phyloP scores from a whole-genome alignment of 116 monocot species.

The Trichopus zeylanicus region DNA sequence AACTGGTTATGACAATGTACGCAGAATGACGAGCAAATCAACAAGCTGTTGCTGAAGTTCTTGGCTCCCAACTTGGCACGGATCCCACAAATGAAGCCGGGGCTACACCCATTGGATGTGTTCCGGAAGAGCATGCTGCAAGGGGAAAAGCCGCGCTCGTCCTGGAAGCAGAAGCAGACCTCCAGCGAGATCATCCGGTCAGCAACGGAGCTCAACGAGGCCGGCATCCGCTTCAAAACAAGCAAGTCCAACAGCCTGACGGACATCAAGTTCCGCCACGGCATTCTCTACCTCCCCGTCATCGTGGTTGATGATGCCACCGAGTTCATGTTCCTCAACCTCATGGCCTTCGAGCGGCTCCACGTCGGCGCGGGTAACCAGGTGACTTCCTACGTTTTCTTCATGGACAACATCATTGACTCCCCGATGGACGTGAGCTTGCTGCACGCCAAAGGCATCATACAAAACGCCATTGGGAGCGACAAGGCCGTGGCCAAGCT shows the following conservation, averaged over 20 bases:
- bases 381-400: constrained; percentile 40
- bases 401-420: constrained; percentile 54
- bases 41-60: constrained; percentile 36
- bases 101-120: constrained; percentile 37
- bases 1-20: too few species aligned
- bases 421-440: constrained; percentile 31
- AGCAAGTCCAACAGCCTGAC: constrained; percentile 29
- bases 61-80: neutral
- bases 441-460: constrained; percentile 32
- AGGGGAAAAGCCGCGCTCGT: neutral
- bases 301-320: constrained; percentile 42
- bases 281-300: constrained; percentile 27
- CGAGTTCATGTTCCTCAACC: constrained; percentile 40
- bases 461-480: constrained; percentile 31
- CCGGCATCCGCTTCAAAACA: constrained; percentile 38
- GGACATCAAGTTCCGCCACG: constrained; percentile 36
- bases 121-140: constrained; percentile 34
- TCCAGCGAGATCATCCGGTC: constrained; percentile 24
- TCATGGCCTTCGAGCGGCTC: constrained; percentile 48
- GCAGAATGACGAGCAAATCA: constrained; percentile 6
- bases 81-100: constrained; percentile 6
- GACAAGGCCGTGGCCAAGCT: constrained; percentile 40
- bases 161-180: neutral
- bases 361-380: constrained; percentile 29
- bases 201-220: constrained; percentile 43